Base-by-base conservation (phyloP, 2,329 filamentous ascomycete species). In the Calonectria pauciramosa region DNA sequence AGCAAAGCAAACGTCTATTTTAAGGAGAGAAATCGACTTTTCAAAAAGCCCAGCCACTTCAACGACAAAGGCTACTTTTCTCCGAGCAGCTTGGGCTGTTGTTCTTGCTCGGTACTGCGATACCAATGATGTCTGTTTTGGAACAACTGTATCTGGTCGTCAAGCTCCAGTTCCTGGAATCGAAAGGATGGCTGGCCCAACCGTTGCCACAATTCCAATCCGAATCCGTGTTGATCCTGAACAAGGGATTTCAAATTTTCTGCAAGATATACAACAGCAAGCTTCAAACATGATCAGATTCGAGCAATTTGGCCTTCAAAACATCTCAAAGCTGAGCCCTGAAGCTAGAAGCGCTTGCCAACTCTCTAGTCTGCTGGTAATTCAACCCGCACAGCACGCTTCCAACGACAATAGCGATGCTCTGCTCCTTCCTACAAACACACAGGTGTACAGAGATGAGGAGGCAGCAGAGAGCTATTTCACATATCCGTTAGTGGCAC, bases 91-190 rank as follows among this genome's bases (percentile, higher is more conserved):
- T 0, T 86, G 89, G 78, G 86, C 87, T 11, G 87, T 89, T 70
- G 79, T 93, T 2, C 92, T 4, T 83, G 86, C 23, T 83, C 84
- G 9, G 92, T 92, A 75, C 79, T 86, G 3, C 14, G 89, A 75
- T 1, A 75, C 71, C 0, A 47, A 83, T 1, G 86, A 88, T 63
- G 81, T 88, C 13, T 80, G 86, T 9, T 88, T 88, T 67, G 87
- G 87, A 1, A 83, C 84, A 69, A 88, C 86, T 0, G 78, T 88
- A 2, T 86, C 86, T 4, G 87, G 87, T 10, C 83, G 87, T 26
- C 78, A 78, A 3, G 76, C 75, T 4, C 68, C 79, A 0, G 70
- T 83, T 0, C 23, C 60, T 2, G 80, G 73, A 20, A 75, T 80
- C 20, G 78, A 82, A 14, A 30, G 34, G 3, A 75, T 81, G n/a